These are phyloP conservation scores for Hymenoscyphus scutula DNA, from an alignment of 2,329 filamentous ascomycete genomes.

Conservation along the genomic window DNA sequence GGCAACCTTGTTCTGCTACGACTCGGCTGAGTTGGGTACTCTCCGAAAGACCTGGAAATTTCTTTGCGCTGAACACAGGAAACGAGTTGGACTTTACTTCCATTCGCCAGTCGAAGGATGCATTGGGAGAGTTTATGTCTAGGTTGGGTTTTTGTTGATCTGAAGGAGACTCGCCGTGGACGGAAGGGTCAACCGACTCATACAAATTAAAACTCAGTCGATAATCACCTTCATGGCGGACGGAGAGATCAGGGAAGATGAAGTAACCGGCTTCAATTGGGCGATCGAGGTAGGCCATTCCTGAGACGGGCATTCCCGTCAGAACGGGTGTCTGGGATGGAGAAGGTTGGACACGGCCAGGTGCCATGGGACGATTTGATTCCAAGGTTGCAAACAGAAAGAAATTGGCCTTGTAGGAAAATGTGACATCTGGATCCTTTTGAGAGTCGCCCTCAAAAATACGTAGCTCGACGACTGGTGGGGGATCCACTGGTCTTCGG, in stretches of 20 bases:
- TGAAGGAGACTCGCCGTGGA: constrained; percentile 65
- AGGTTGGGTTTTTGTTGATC: constrained; percentile 32
- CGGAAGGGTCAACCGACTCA: constrained; percentile 84
- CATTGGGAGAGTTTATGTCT: constrained; percentile 42
- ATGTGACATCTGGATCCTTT: constrained; percentile 65
- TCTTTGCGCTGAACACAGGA: constrained; percentile 93
- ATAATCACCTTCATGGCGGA: constrained; percentile 92
- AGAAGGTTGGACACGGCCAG: constrained; percentile 70
- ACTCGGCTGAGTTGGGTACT: constrained; percentile 86
- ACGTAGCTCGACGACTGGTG: constrained; percentile 87
- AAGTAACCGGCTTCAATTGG: constrained; percentile 83
- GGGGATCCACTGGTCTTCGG: constrained; percentile 45
- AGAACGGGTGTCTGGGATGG: constrained; percentile 75
- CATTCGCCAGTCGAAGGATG: constrained; percentile 76
- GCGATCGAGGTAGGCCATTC: constrained; percentile 92
- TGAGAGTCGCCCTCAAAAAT: constrained; percentile 73
- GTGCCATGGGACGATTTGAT: constrained; percentile 77
- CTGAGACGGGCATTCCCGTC: constrained; percentile 90
- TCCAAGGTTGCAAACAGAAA: constrained; percentile 94
- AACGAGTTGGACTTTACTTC: constrained; percentile 88
- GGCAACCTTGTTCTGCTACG: constrained; percentile 94
- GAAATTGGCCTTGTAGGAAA: constrained; percentile 93
- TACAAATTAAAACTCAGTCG: constrained; percentile 89
- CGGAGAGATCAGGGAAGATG: constrained; percentile 94
- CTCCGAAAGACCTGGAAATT: constrained; percentile 90